Evolutionary conservation across 2,329 filamentous ascomycete species (phyloP), one percentile per base, ranked within the genome.

Genomic region (Aspergillus fijiensis): DNA sequence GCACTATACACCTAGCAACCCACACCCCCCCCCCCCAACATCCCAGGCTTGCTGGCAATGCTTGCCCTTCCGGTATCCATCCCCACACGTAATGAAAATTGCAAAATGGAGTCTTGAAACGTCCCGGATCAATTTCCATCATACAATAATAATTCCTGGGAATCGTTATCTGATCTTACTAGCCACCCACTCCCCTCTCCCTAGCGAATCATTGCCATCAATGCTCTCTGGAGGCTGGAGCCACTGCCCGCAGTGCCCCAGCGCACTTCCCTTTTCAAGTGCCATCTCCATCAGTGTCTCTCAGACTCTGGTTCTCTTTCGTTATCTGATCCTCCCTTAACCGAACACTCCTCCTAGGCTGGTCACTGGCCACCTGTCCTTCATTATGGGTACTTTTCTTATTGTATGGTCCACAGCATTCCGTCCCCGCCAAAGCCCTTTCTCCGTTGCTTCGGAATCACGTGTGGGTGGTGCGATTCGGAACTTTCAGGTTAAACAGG

Each of bases 301-400:
- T 45, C 12, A 49, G 42, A 49, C 39, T 45, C 27, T 55, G 60
- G 55, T 52, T 31, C 62, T 31, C 29, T 31, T 49, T 57, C 49
- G 60, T 68, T 68, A 68, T 68, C 66, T 64, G 66, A 68, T 68
- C 66, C 50, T 61, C 27, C 27, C 42, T 31, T 62, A 62, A 58
- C 59, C 59, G 62, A 61, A 66, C 64, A 49, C 51, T 49, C 51
- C 55, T 54, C 29, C 47, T 29, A 33, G 21, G 16, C 53, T 31
- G 31, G 27, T 33, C 39, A 45, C 39, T 45, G 39, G 39, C 39
- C 39, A 45, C 39, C 39, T 45, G 14, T 16, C 39, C 14, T 45
- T 45, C 39, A 45, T 45, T 45, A 45, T 45, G 39, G 58, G 53
- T 53, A 49, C 58, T 53, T 49, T 54, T 23, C 25, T 48, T n/a